A percentile compares a stretch with the other conserved stretches of the same genome.
Evolutionary conservation across 2,329 filamentous ascomycete genomes (phyloP).

Genomic region (Chalara sp.): DNA sequence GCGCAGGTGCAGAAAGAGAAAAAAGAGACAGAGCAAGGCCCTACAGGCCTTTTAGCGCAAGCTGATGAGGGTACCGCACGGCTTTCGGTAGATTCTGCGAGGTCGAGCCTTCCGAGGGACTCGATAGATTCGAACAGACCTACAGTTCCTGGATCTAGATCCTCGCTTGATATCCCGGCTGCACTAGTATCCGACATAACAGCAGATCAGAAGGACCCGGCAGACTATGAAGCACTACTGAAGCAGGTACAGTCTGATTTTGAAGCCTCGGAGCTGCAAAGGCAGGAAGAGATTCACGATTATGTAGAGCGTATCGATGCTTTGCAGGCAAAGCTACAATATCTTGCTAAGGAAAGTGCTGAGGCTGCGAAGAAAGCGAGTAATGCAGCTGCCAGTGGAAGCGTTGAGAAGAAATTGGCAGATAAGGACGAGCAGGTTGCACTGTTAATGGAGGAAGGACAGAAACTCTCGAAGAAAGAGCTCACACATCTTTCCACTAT

Average conservation of each 20-base stretch:
- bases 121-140: constrained; percentile 18
- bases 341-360: constrained; percentile 73
- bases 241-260: constrained; percentile 28
- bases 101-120: constrained; percentile 18
- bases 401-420: constrained; percentile 69
- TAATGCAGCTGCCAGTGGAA: constrained; percentile 54
- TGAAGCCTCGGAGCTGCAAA: constrained; percentile 32
- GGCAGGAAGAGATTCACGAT: constrained; percentile 75
- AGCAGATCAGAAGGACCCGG: constrained; percentile 9
- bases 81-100: constrained; percentile 21
- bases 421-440: constrained; percentile 91
- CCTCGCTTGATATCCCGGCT: constrained; percentile 24
- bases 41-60: not conserved
- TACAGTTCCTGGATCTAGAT: constrained; percentile 14
- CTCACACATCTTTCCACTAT: constrained; percentile 77
- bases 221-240: constrained; percentile 34
- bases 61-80: constrained; percentile 17
- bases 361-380: constrained; percentile 67
- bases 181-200: constrained; percentile 5
- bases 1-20: too few relatives aligned
- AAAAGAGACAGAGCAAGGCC: too few relatives aligned
- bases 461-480: constrained; percentile 79
- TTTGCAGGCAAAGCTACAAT: constrained; percentile 83
- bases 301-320: constrained; percentile 90
- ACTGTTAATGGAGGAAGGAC: constrained; percentile 84